Evolutionary conservation across 495 filamentous ascomycete genomes (phyloP).

Genomic region (Aspergillus wentii): DNA sequence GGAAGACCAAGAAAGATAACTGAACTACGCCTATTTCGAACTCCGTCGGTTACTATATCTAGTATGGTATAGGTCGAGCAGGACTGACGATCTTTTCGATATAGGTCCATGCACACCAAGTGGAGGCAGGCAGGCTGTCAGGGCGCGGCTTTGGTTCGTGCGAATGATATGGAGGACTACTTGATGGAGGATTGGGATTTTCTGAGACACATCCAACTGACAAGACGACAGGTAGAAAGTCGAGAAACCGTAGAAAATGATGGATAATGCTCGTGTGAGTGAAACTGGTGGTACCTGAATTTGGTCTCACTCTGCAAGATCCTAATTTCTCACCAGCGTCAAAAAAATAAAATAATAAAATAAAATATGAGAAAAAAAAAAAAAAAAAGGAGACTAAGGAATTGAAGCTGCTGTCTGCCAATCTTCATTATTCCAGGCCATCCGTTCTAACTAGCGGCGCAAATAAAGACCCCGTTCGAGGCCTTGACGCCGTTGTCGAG

Average conservation of each 20-base stretch:
- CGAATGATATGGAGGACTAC: slow-evolving; percentile 1
- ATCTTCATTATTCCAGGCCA: slow-evolving; percentile 19
- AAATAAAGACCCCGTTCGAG: too few species aligned
- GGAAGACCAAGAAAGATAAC: slow-evolving; percentile 1
- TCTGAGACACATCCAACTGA: too few species aligned
- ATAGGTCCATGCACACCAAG: slow-evolving; percentile 9
- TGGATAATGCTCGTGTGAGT: slow-evolving; percentile 14
- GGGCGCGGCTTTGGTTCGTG: slow-evolving; percentile 7
- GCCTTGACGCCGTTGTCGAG: too few species aligned
- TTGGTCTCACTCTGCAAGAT: slow-evolving; percentile 12
- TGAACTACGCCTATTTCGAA: too few species aligned
- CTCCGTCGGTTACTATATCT: not conserved
- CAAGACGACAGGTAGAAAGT: too few species aligned
- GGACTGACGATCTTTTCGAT: slow-evolving; percentile 10
- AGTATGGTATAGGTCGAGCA: slow-evolving; percentile 3
- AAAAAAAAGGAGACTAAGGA: not conserved
- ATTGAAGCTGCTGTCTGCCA: too few species aligned
- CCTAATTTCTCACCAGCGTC: not conserved
- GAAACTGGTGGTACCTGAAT: slow-evolving; percentile 17
- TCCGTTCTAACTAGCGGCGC: too few species aligned
- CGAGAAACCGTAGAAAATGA: too few species aligned
- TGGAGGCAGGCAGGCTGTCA: slow-evolving; percentile 11
- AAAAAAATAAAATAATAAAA: not conserved
- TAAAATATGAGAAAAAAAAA: not conserved
- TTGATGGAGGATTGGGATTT: slow-evolving; percentile 1